These are phyloP conservation scores for Diophrys appendiculata DNA, from an alignment of 73 alveolate species.

Conservation along the genomic window DNA sequence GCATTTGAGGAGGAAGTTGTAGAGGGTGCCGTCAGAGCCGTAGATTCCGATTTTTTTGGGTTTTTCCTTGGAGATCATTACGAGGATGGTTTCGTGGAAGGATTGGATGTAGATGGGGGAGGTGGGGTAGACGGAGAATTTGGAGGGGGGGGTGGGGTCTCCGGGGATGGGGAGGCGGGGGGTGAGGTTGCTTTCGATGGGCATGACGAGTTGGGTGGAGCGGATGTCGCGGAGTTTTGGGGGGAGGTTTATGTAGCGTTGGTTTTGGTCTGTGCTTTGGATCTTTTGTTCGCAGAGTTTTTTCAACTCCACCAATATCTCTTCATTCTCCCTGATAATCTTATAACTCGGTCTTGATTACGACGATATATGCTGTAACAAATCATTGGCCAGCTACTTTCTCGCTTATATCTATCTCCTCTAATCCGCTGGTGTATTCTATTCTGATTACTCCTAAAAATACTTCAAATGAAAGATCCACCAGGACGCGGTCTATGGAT, in stretches of 20 bases:
- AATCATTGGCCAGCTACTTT: constrained; percentile 6
- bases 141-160: background rate
- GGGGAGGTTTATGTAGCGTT: background rate
- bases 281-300: constrained; percentile 8
- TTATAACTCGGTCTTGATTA: background rate
- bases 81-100: constrained; percentile 29
- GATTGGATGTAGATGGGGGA: constrained; percentile 51
- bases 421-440: constrained; percentile 14
- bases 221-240: background rate
- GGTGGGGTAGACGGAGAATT: constrained; percentile 31
- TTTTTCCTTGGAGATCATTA: constrained; percentile 62
- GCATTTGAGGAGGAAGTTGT: constrained; percentile 63
- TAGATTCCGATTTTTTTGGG: constrained; percentile 75
- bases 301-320: background rate
- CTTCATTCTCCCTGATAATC: constrained; percentile 18
- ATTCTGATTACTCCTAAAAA: constrained; percentile 41
- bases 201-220: constrained; percentile 47
- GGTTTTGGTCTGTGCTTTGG: background rate
- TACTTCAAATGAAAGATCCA: constrained; percentile 62
- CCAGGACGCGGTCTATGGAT: constrained; percentile 63
- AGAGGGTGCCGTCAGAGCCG: constrained; percentile 56
- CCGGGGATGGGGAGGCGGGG: constrained; percentile 43
- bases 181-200: constrained; percentile 53
- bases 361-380: background rate
- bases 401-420: constrained; percentile 10